A percentile compares a stretch with the other conserved stretches of the same genome.
phyloP scores from a whole-genome alignment of 2,329 filamentous ascomycete genomes.

The Macrophomina pseudophaseolina region DNA sequence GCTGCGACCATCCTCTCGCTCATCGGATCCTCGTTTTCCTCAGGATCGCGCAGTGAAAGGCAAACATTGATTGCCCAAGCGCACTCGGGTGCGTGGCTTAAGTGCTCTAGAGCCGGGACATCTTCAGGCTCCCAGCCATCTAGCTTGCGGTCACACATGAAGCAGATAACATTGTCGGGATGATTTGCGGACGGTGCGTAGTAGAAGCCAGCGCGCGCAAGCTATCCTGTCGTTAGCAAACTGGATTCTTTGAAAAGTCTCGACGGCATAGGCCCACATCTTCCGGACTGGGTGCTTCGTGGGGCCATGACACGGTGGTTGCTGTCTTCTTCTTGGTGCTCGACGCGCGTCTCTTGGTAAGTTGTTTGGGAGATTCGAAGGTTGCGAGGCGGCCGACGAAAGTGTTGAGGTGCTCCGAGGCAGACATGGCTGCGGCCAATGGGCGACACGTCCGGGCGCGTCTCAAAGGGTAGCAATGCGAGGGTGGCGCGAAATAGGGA shows the following conservation, averaged over 20 bases:
- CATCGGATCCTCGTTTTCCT: conserved; percentile 74
- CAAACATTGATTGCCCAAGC: conserved; percentile 76
- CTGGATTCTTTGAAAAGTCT: not conserved
- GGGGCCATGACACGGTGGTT: conserved; percentile 72
- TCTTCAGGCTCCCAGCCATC: conserved; percentile 93
- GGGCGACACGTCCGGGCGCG: conserved; percentile 16
- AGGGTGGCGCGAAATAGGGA: not conserved
- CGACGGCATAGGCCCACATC: conserved; percentile 57
- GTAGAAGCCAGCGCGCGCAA: conserved; percentile 90
- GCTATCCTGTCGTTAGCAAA: conserved; percentile 55
- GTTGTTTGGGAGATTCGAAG: conserved; percentile 70
- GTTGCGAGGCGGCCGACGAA: conserved; percentile 79
- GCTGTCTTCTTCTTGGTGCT: conserved; percentile 65
- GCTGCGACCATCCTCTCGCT: conserved; percentile 74
- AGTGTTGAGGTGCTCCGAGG: conserved; percentile 61
- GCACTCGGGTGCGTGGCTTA: conserved; percentile 80
- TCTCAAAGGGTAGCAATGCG: conserved; percentile 20
- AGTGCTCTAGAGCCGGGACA: conserved; percentile 80
- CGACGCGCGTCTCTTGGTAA: conserved; percentile 73
- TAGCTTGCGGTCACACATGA: conserved; percentile 80
- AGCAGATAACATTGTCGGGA: conserved; percentile 89
- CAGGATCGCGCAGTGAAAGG: conserved; percentile 65
- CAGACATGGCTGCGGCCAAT: conserved; percentile 32
- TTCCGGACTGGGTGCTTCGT: conserved; percentile 68
- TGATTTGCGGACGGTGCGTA: conserved; percentile 76